Percentiles rank a stretch among this genome's conserved stretches.
These are phyloP conservation scores for Teunomyces kruisii DNA, from an alignment of 805 yeast species.

Conservation along the genomic window DNA sequence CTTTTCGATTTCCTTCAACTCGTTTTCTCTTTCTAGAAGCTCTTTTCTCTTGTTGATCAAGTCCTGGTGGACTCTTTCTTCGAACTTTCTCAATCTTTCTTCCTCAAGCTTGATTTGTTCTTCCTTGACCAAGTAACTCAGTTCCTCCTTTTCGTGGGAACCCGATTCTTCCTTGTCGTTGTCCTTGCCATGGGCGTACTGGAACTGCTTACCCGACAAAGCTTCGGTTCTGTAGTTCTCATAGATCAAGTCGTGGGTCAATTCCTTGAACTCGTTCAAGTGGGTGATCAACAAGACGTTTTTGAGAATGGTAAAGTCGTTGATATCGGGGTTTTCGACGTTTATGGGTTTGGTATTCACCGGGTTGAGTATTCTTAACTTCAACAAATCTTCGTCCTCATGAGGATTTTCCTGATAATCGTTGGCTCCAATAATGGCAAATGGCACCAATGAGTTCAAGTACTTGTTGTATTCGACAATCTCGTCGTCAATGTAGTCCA, in stretches of 20 bases:
- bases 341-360: conserved; percentile 55
- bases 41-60: conserved; percentile 78
- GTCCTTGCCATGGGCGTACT: conserved; percentile 28
- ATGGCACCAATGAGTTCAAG: conserved; percentile 63
- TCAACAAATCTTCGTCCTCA: conserved; percentile 42
- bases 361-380: conserved; percentile 52
- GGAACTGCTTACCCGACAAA: conserved; percentile 60
- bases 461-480: conserved; percentile 65
- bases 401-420: conserved; percentile 47
- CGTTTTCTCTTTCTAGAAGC: conserved; percentile 79
- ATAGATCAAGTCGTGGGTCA: conserved; percentile 82
- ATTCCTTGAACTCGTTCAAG: conserved; percentile 83
- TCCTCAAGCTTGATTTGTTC: conserved; percentile 89
- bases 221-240: conserved; percentile 91
- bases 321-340: conserved; percentile 68
- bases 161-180: conserved; percentile 7
- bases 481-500: conserved; percentile 56
- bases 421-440: conserved; percentile 69
- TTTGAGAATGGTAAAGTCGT: conserved; percentile 79
- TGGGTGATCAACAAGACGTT: conserved; percentile 81
- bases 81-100: conserved; percentile 81
- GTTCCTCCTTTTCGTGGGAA: conserved; percentile 12
- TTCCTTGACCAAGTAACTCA: conserved; percentile 60
- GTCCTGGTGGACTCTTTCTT: conserved; percentile 87
- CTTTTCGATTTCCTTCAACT: conserved; percentile 77